Conservation (phyloP, 2,329 filamentous ascomycete genomes). For the Leptographium procerum region DNA sequence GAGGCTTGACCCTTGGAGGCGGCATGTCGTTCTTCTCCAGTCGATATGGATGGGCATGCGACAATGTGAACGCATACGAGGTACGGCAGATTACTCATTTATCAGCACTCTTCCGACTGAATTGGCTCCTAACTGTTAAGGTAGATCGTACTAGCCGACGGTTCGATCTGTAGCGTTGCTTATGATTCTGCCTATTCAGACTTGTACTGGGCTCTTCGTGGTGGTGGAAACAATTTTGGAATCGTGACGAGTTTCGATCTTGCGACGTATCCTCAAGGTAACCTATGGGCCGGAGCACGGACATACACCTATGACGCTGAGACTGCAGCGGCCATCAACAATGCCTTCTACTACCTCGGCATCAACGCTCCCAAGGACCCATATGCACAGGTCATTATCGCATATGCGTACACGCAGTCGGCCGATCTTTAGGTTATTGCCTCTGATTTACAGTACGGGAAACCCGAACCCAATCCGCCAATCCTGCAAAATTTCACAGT, state of each 20-base stretch:
- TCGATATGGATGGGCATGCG: constrained; percentile 38
- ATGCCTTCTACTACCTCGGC: constrained; percentile 3
- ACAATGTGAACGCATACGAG: constrained; percentile 36
- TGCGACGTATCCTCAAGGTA: constrained; percentile 26
- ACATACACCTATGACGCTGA: constrained; percentile 20
- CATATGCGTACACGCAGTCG: constrained; percentile 1
- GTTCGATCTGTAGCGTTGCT: background rate
- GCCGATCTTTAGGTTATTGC: background rate
- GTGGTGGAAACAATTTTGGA: constrained; percentile 46
- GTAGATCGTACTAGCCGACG: constrained; percentile 1
- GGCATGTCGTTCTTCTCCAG: constrained; percentile 39
- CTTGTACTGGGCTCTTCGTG: constrained; percentile 40
- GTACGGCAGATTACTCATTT: constrained; percentile 20
- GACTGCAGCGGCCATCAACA: constrained; percentile 16
- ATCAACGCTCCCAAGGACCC: constrained; percentile 16
- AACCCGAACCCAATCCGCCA: background rate
- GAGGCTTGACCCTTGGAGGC: constrained; percentile 40
- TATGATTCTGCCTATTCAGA: constrained; percentile 24
- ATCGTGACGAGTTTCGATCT: constrained; percentile 35
- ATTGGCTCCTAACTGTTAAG: background rate
- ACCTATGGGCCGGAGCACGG: constrained; percentile 30
- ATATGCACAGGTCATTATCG: constrained; percentile 4
- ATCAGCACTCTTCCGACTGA: background rate
- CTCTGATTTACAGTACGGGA: constrained; percentile 1
- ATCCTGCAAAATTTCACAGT: constrained; percentile 3